Evolutionary conservation across 2,329 filamentous ascomycete species (phyloP).

Genomic region (Tolypocladium endophyticum): DNA sequence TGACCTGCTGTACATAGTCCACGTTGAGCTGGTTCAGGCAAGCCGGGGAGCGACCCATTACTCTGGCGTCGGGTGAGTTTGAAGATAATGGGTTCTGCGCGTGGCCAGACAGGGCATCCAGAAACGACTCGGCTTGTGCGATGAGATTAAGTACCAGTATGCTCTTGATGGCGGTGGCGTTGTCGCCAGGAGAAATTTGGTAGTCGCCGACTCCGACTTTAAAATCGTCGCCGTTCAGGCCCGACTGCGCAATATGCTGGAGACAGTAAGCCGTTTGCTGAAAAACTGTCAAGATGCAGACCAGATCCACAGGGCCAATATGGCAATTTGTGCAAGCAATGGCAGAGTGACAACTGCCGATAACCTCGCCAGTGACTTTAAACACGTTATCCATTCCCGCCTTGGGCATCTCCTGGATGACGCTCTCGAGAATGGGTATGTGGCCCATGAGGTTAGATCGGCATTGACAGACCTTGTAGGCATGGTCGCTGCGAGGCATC

Average conservation of each 20-base stretch:
- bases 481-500: background rate
- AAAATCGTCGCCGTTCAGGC: background rate
- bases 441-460: background rate
- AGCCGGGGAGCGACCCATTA: background rate
- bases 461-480: background rate
- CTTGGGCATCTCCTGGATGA: background rate
- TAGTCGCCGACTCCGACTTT: background rate
- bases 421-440: background rate
- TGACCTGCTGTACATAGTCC: background rate
- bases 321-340: background rate
- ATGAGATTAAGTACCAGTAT: background rate
- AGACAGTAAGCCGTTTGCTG: background rate
- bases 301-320: background rate
- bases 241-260: background rate
- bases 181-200: background rate
- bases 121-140: background rate
- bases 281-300: background rate
- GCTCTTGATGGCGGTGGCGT: background rate
- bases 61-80: background rate
- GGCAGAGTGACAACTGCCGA: background rate
- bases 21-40: background rate
- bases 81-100: background rate
- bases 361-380: background rate
- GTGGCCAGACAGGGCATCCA: background rate
- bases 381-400: background rate